Conservation (phyloP, 495 filamentous ascomycete genomes). For the Cercophora newfieldiana region DNA sequence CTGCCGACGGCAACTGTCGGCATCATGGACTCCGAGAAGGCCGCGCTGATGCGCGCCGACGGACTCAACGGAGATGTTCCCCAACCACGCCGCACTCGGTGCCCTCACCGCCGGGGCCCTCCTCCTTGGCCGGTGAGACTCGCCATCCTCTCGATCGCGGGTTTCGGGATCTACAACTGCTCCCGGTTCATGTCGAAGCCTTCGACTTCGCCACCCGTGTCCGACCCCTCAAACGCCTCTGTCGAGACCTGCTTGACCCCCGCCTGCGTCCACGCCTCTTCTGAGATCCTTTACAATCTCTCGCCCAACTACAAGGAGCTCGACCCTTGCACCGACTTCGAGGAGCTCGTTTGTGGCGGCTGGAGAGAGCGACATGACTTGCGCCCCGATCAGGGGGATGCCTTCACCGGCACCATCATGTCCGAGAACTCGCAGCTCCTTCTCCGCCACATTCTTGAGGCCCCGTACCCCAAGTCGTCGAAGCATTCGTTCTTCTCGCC, state of each 20-base stretch:
- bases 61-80: background rate
- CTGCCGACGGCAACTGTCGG: background rate
- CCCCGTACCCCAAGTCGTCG: conserved; percentile 50
- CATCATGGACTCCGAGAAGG: background rate
- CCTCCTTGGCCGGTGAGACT: background rate
- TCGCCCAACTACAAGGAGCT: conserved; percentile 62
- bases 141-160: background rate
- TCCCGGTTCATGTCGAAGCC: background rate
- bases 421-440: conserved; percentile 53
- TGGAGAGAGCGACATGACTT: conserved; percentile 67
- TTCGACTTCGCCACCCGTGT: background rate
- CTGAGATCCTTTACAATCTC: conserved; percentile 65
- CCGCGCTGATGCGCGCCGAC: background rate
- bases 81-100: background rate
- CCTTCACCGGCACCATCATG: conserved; percentile 62
- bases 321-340: conserved; percentile 70
- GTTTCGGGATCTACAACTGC: background rate
- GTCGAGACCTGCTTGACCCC: conserved; percentile 51
- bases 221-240: background rate
- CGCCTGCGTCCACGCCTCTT: conserved; percentile 68
- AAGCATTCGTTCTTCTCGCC: conserved; percentile 50
- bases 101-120: background rate
- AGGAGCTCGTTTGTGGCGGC: conserved; percentile 67
- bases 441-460: conserved; percentile 65
- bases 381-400: conserved; percentile 62